Evolutionary conservation across 179 eudicot species (phyloP), one percentile per base, ranked within the genome.

Genomic region (Patellifolia procumbens): DNA sequence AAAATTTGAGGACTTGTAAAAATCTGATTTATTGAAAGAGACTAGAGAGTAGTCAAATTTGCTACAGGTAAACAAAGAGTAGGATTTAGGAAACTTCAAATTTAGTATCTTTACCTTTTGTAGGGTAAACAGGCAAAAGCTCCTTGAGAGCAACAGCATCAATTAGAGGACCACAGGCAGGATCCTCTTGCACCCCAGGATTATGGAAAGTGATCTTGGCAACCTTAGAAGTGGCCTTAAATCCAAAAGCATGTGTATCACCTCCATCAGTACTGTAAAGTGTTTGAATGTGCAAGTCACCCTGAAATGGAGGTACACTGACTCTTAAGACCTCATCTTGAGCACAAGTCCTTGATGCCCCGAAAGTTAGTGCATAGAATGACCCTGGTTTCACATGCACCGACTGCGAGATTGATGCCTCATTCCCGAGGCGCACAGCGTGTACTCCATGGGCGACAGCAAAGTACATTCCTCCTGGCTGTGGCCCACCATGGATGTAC

Each of bases 101-200:
- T 19, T 5, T 1, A 49, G 49, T 22, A 32, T 10, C 63, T 15
- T 51, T 81, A 90, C 95, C 90, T 85, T 61, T 78, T 11, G 85
- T 64, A 58, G 79, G 85, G 69, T 68, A 84, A 5, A 87, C 83
- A 37, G 90, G 97, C 51, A 76, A 48, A 20, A 92, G 91, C 81
- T 89, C 89, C 84, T 92, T 94, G 76, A 94, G 90, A 66, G 97
- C 96, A 58, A 94, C 91, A 63, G 87, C 97, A 80, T 94, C 98
- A 76, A 94, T 74, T 28, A 92, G 87, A 19, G 98, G 97, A 0
- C 98, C 98, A 79, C 98, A 94, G 58, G 90, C 82, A 68, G 98
- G 94, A 78, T 94, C 94, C 76, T 94, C 98, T 79, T 94, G 91
- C 74, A 77, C 77, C n/a, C 97, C 98, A 19, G 93, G 85, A 74